These are phyloP conservation scores for Aspergillus sp. DNA, from an alignment of 2,329 filamentous ascomycete genomes.

Conservation along the genomic window DNA sequence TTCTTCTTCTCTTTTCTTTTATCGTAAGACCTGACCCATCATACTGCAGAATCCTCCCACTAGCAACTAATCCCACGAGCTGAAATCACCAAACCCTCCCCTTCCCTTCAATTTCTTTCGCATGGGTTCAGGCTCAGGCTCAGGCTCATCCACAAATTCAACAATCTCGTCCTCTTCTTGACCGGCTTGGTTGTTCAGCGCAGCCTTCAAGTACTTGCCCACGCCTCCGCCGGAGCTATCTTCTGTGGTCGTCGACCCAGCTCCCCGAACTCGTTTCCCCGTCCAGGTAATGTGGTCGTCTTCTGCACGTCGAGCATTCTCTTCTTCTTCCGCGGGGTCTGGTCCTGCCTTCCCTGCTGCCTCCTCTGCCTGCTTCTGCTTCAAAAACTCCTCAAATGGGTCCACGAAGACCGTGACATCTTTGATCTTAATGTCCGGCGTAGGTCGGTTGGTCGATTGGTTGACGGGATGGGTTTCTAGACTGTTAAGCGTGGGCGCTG, in stretches of 20 bases:
- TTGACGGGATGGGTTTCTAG: slow-evolving; percentile 79
- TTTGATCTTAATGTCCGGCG: slow-evolving; percentile 75
- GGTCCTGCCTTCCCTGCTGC: slow-evolving; percentile 44
- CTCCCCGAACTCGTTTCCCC: slow-evolving; percentile 77
- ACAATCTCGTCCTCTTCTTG: slow-evolving; percentile 59
- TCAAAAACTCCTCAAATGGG: slow-evolving; percentile 90
- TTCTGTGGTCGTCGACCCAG: slow-evolving; percentile 57
- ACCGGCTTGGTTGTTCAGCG: slow-evolving; percentile 40
- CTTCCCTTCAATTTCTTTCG: slow-evolving; percentile 74
- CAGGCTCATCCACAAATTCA: slow-evolving; percentile 62
- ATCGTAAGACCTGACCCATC: too few species aligned
- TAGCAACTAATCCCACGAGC: slow-evolving; percentile 63
- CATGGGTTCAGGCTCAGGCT: slow-evolving; percentile 62
- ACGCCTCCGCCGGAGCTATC: slow-evolving; percentile 52
- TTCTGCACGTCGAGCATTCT: slow-evolving; percentile 52
- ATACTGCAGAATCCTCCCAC: too few species aligned
- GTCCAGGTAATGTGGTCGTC: slow-evolving; percentile 95
- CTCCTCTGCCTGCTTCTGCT: slow-evolving; percentile 67
- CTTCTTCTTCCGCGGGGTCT: slow-evolving; percentile 25
- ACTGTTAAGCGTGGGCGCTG: slow-evolving; percentile 57
- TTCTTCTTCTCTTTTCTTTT: too few species aligned
- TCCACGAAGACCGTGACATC: slow-evolving; percentile 87
- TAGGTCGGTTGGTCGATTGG: slow-evolving; percentile 68
- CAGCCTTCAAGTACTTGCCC: slow-evolving; percentile 80
- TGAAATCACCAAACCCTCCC: slow-evolving; percentile 91